Percentiles rank a stretch among this genome's conserved stretches.
Evolutionary conservation across 768 basidiomycete species (phyloP).

Genomic region (Obba rivulosa): DNA sequence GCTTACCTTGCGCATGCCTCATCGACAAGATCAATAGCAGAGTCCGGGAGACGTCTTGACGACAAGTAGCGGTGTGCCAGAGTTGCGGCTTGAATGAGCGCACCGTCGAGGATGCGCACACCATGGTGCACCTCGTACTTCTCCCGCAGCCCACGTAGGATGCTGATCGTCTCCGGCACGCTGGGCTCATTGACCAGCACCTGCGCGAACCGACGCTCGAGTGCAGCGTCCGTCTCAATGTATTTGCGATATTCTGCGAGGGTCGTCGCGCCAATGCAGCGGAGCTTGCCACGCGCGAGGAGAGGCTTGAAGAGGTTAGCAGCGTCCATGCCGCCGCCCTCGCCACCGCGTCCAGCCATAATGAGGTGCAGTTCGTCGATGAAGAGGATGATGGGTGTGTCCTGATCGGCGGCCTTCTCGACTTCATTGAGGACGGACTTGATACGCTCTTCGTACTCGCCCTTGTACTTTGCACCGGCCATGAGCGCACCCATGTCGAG

Average conservation of each 20-base stretch:
- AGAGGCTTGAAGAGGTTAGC: conserved; percentile 90
- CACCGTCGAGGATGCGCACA: conserved; percentile 82
- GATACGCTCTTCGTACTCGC: conserved; percentile 95
- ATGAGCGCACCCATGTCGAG: conserved; percentile 95
- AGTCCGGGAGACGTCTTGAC: conserved; percentile 70
- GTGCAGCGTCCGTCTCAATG: conserved; percentile 88
- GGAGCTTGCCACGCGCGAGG: conserved; percentile 76
- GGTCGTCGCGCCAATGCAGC: conserved; percentile 87
- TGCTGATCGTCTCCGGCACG: conserved; percentile 87
- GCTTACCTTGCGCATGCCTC: conserved; percentile 84
- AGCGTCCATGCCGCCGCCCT: conserved; percentile 91
- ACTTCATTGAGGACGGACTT: conserved; percentile 90
- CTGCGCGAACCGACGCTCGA: conserved; percentile 90
- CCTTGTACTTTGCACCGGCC: conserved; percentile 91
- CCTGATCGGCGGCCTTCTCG: conserved; percentile 78
- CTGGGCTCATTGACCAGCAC: conserved; percentile 89
- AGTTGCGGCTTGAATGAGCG: conserved; percentile 84
- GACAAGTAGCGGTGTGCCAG: conserved; percentile 93
- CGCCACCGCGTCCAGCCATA: conserved; percentile 81
- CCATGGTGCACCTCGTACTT: conserved; percentile 88
- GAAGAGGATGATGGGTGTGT: conserved; percentile 83
- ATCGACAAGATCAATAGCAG: conserved; percentile 89
- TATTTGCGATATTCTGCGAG: conserved; percentile 89
- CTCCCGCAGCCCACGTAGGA: conserved; percentile 89
- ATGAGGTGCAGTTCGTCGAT: conserved; percentile 93